phyloP scores from a whole-genome alignment of 192 early-diverging fungal species.

The Coemansia sp. region DNA sequence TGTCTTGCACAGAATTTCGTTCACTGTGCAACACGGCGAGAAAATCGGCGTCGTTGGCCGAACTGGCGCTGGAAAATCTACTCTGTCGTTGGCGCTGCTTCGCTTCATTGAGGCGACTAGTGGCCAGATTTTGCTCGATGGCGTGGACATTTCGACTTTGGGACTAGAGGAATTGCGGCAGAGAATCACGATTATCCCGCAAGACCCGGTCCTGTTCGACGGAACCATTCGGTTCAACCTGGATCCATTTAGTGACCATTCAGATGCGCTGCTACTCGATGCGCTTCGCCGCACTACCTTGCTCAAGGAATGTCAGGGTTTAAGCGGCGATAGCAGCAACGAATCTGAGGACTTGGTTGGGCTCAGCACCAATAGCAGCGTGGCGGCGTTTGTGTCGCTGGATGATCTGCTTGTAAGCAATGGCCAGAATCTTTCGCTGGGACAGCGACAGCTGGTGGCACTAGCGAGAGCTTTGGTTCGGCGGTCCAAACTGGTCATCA shows the following conservation, averaged over 20 bases:
- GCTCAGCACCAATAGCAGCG: neutral
- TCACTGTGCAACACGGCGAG: slow-evolving; percentile 66
- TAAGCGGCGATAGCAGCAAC: neutral
- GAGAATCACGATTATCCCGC: slow-evolving; percentile 83
- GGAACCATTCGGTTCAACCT: slow-evolving; percentile 82
- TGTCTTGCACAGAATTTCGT: slow-evolving; percentile 70
- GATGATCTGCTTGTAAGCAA: slow-evolving; percentile 75
- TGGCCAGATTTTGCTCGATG: slow-evolving; percentile 73
- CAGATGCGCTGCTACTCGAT: slow-evolving; percentile 37
- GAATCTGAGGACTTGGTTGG: neutral
- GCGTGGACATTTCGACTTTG: slow-evolving; percentile 70
- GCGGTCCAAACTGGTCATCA: slow-evolving; percentile 65
- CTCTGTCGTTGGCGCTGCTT: slow-evolving; percentile 68
- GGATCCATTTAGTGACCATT: slow-evolving; percentile 78
- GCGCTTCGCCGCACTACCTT: slow-evolving; percentile 26
- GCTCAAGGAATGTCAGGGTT: slow-evolving; percentile 13
- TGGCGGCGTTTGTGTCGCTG: slow-evolving; percentile 57
- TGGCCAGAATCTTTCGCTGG: slow-evolving; percentile 76
- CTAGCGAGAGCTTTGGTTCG: slow-evolving; percentile 76
- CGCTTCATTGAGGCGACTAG: slow-evolving; percentile 68
- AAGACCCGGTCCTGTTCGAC: slow-evolving; percentile 78
- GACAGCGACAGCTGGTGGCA: slow-evolving; percentile 74
- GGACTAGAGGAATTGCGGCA: slow-evolving; percentile 73
- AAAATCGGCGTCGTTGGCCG: slow-evolving; percentile 91
- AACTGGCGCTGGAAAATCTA: slow-evolving; percentile 80